Evolutionary conservation across 805 yeast genomes (phyloP), one percentile per base, ranked within the genome.

Genomic region (Candida succiphila): DNA sequence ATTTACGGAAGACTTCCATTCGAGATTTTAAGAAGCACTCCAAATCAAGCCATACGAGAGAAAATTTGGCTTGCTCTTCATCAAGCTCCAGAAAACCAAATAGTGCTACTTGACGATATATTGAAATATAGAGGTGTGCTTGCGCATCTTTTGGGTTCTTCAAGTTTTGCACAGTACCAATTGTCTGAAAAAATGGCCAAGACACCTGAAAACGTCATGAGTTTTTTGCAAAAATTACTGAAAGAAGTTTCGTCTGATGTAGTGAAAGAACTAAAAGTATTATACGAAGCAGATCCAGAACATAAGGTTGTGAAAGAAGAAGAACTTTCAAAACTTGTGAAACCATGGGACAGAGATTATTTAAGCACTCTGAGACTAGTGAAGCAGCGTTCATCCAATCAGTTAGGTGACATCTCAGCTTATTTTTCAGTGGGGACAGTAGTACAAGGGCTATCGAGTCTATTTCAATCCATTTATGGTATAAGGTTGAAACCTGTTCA

Each of bases 341-440:
- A 75, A 38, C 96, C 96, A 1, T 92, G 97, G 97, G 97, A 92
- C 54, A 69, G 95, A 39, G 95, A 87, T 41, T 88, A 70, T 38
- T 42, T 70, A 18, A 41, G 53, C 2, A 43, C 58, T 0, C 25
- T 43, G 14, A 45, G 49, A 31, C 33, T 51, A 33, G 44, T 61
- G 24, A 47, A 52, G 14, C 57, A 57, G 36, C 48, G 61, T 42
- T 55, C 63, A 16, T 48, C 59, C 17, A 56, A 55, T 30, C n/a
- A n/a, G n/a, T 52, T 45, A 29, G 67, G 64, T 27, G 72, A 69
- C 36, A 71, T 86, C n/a, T 66, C 77, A 20, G 65, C 76, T 2
- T 84, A 78, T 52, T 80, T 89, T 40, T 81, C 95, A 0, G 65
- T 89, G 5, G 96, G 96, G 3, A 75, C 84, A 1, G 86, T 89